Conservation (phyloP, 371 early-diverging fungal genomes). For the Mortierella sp. region DNA sequence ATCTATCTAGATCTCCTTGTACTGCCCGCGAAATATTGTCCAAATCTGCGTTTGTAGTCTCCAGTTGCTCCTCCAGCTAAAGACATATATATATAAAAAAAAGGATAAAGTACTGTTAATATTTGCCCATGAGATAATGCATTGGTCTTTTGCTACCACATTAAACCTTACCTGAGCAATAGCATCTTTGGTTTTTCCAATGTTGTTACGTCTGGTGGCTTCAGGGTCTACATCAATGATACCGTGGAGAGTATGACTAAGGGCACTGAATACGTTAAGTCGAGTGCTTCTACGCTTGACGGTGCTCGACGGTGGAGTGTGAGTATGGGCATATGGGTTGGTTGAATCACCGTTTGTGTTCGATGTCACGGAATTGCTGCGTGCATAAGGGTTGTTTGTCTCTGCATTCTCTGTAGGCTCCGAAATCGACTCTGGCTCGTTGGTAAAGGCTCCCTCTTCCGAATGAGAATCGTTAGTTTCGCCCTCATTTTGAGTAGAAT, state of each 20-base stretch:
- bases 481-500: background rate
- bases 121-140: background rate
- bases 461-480: conserved; percentile 16
- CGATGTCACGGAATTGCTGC: background rate
- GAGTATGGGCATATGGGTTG: conserved; percentile 51
- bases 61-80: conserved; percentile 82
- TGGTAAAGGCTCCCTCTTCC: conserved; percentile 39
- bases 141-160: background rate
- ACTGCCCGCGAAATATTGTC: conserved; percentile 79
- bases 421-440: conserved; percentile 30
- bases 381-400: conserved; percentile 34
- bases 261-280: conserved; percentile 69
- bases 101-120: background rate
- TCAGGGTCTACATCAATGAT: conserved; percentile 97
- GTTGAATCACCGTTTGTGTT: conserved; percentile 16
- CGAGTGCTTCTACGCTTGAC: conserved; percentile 60
- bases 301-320: conserved; percentile 17
- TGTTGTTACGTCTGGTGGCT: conserved; percentile 88
- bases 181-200: conserved; percentile 89
- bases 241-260: conserved; percentile 84
- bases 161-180: conserved; percentile 68
- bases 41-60: conserved; percentile 78
- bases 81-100: background rate
- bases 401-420: conserved; percentile 32
- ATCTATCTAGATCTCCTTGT: conserved; percentile 92